Conservation (phyloP, 140 eudicot species). For the Cichorium intybus region DNA sequence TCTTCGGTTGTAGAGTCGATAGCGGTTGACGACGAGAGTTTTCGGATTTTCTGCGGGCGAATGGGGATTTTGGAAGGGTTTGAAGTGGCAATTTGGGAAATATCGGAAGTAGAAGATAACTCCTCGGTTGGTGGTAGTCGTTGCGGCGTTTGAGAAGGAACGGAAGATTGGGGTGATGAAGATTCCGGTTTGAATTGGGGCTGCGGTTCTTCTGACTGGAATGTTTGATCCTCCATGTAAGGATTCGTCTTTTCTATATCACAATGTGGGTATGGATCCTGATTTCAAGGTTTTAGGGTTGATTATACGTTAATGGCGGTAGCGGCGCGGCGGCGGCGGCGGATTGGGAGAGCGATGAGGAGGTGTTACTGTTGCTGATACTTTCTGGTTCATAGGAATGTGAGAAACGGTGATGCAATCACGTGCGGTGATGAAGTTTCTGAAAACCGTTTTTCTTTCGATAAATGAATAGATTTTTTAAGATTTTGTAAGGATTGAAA, state of each 20-base stretch:
- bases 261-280: background rate
- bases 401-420: background rate
- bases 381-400: background rate
- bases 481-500: no score
- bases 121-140: conserved; percentile 1
- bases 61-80: conserved; percentile 85
- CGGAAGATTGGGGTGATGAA: conserved; percentile 26
- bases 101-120: conserved; percentile 14
- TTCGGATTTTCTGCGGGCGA: conserved; percentile 84
- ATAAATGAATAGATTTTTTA: no score
- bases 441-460: background rate
- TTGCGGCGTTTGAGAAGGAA: conserved; percentile 16
- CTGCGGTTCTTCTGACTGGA: conserved; percentile 16
- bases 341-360: background rate
- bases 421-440: background rate
- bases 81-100: conserved; percentile 33
- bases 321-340: background rate
- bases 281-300: conserved; percentile 11
- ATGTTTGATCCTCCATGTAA: conserved; percentile 29
- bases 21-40: conserved; percentile 42
- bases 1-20: conserved; percentile 1
- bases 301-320: background rate
- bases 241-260: background rate
- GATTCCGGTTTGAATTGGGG: conserved; percentile 22
- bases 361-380: conserved; percentile 14